Evolutionary conservation across 169 alveolate species (phyloP).

Genomic region (Plasmodium relictum): DNA sequence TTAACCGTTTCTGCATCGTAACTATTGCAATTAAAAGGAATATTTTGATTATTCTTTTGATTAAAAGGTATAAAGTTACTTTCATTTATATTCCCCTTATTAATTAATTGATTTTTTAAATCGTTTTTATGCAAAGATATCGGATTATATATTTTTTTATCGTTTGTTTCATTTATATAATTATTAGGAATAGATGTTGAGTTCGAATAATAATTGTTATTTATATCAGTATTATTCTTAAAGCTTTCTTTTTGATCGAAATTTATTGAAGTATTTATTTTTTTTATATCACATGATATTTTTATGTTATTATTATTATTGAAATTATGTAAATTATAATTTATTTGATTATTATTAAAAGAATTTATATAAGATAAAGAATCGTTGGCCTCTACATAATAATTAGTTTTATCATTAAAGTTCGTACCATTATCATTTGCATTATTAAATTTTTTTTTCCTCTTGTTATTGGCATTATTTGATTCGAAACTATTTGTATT

Average conservation of each 20-base stretch:
- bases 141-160: constrained; percentile 5
- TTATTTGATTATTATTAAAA: constrained; percentile 5
- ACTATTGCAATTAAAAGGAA: background rate
- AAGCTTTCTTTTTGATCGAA: background rate
- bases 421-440: background rate
- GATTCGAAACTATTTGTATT: background rate
- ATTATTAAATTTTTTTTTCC: background rate
- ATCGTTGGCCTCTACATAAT: background rate
- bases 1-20: constrained; percentile 1
- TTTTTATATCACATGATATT: background rate
- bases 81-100: background rate
- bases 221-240: background rate
- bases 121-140: background rate
- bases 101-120: background rate
- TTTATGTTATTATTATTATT: background rate
- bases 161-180: background rate
- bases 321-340: constrained; percentile 1
- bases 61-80: background rate
- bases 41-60: constrained; percentile 19
- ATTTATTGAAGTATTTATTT: background rate
- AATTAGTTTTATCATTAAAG: background rate
- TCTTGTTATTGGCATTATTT: background rate
- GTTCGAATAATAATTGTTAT: background rate
- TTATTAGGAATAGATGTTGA: constrained; percentile 2
- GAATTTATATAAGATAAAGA: background rate